These are phyloP conservation scores for Stylonectria norvegica DNA, from an alignment of 2,329 filamentous ascomycete genomes.

Conservation along the genomic window DNA sequence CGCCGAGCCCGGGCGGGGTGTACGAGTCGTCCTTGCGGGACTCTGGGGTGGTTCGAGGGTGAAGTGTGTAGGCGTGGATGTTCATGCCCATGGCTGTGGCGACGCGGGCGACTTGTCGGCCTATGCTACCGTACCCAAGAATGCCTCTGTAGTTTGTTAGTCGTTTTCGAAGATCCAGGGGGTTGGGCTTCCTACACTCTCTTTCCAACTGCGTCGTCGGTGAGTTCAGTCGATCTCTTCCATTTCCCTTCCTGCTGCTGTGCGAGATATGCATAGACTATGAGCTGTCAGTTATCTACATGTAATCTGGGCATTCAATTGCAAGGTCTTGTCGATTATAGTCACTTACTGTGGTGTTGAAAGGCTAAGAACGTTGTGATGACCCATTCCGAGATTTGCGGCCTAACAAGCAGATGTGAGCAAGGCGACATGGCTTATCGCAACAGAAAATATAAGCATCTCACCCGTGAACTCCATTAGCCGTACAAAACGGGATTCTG, in stretches of 20 bases:
- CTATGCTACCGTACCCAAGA: slow-evolving; percentile 54
- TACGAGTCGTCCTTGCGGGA: slow-evolving; percentile 63
- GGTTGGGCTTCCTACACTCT: slow-evolving; percentile 42
- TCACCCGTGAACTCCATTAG: slow-evolving; percentile 57
- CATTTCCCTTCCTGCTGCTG: slow-evolving; percentile 43
- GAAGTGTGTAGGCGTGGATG: slow-evolving; percentile 72
- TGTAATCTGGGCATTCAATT: neutral
- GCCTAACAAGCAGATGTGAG: slow-evolving; percentile 31
- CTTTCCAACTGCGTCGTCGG: slow-evolving; percentile 45
- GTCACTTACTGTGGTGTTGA: slow-evolving; percentile 44
- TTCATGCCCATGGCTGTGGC: slow-evolving; percentile 65
- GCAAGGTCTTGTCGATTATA: neutral
- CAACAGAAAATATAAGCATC: no score
- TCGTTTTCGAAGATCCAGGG: rapidly evolving
- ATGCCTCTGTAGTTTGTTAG: slow-evolving; percentile 38
- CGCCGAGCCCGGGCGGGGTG: slow-evolving; percentile 63
- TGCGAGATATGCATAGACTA: slow-evolving; percentile 35
- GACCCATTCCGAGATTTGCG: slow-evolving; percentile 57
- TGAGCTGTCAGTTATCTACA: slow-evolving; percentile 36
- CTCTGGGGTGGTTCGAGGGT: slow-evolving; percentile 62
- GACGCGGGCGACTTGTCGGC: slow-evolving; percentile 53
- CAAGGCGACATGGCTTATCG: neutral
- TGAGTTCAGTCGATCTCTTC: slow-evolving; percentile 32
- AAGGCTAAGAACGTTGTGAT: slow-evolving; percentile 49
- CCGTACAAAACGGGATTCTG: slow-evolving; percentile 49